Evolutionary conservation across 1,284 basidiomycete genomes (phyloP).

Genomic region (Ceratobasidium sp.): DNA sequence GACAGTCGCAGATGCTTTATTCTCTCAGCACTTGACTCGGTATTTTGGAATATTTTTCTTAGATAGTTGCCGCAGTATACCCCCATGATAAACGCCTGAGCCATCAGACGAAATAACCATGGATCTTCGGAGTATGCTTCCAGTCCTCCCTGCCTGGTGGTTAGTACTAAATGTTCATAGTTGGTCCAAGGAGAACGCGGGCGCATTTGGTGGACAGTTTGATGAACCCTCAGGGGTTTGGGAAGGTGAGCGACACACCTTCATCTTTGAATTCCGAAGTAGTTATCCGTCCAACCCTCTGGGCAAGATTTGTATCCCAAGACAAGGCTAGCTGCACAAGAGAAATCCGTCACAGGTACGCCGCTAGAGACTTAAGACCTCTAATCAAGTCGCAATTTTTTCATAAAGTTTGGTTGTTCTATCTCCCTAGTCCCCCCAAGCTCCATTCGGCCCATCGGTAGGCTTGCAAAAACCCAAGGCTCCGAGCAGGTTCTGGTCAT

Average conservation of each 20-base stretch:
- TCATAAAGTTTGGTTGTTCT: not conserved
- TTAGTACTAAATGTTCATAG: constrained; percentile 47
- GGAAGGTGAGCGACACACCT: not conserved
- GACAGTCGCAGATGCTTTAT: constrained; percentile 76
- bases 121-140: constrained; percentile 50
- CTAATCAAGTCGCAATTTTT: not conserved
- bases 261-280: constrained; percentile 44
- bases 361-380: not conserved
- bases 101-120: constrained; percentile 60
- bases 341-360: constrained; percentile 31
- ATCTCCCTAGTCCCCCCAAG: constrained; percentile 36
- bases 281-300: constrained; percentile 41
- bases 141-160: constrained; percentile 43
- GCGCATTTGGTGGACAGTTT: not conserved
- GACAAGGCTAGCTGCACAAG: constrained; percentile 46
- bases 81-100: constrained; percentile 72
- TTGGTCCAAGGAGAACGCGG: constrained; percentile 45
- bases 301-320: constrained; percentile 44
- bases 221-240: too few relatives aligned
- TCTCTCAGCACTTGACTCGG: constrained; percentile 72
- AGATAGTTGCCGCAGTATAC: constrained; percentile 44
- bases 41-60: too few relatives aligned
- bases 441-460: constrained; percentile 45
- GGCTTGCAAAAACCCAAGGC: not conserved
- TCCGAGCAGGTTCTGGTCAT: not conserved